Evolutionary conservation across 768 basidiomycete species (phyloP), one percentile per base, ranked within the genome.

Genomic region (Calocera viscosa): DNA sequence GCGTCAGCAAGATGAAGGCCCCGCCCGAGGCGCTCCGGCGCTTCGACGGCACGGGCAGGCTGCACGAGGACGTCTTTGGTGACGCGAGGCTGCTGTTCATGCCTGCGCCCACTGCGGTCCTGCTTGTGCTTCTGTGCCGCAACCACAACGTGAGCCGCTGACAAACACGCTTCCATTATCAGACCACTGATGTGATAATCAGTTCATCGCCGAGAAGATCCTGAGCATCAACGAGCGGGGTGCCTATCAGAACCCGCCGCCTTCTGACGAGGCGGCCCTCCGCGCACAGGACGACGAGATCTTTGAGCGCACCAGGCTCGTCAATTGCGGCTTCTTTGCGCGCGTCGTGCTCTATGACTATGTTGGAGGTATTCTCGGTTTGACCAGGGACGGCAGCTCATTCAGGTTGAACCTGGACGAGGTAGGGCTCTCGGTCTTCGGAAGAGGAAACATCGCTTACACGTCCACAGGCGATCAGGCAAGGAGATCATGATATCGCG

Each of bases 181-280:
- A 69, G 71, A 19, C 19, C 26, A 7, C 73, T 34, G 14, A 35
- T 30, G 63, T 32, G 39, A 34, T 47, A 19, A 66, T 34, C 66
- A 92, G 88, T 90, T 81, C 71, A 82, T 89, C 63, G 88, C 88
- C 0, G 78, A 86, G 65, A 86, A 82, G 71, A 77, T 91, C 32
- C 72, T 87, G 11, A 77, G 81, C 65, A 84, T 91, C 75, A 89
- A 92, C 72, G 89, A 92, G 74, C 72, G 74, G 19, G 79, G 80
- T 11, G 81, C 75, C 1, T 88, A 80, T 73, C 75, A 73, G 0
- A 77, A 69, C 47, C 71, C 74, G 65, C 41, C 66, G 0, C 69
- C 49, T 0, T 24, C 22, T 49, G 70, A 75, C 3, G 72, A 76
- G 3, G 71, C 72, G 40, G 68, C 67, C 10, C 75, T 69, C 47